These are phyloP conservation scores for Apiospora pterosperma DNA, from an alignment of 2,329 filamentous ascomycete species.

Conservation along the genomic window DNA sequence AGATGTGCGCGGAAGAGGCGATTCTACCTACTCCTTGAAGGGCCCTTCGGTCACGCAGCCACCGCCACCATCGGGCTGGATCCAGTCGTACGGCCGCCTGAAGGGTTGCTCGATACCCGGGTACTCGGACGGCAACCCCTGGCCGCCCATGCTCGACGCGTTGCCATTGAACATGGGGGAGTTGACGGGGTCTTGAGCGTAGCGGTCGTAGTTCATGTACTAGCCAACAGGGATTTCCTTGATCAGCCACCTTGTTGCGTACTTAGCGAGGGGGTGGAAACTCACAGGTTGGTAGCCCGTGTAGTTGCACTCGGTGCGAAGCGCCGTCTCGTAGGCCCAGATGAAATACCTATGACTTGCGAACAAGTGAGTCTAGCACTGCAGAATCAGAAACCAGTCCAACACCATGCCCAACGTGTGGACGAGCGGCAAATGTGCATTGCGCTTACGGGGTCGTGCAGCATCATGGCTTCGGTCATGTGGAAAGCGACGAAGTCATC, in stretches of 20 bases:
- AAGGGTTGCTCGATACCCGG: neutral
- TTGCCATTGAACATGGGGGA: slow-evolving; percentile 55
- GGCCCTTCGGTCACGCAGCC: slow-evolving; percentile 51
- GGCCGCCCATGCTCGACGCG: slow-evolving; percentile 44
- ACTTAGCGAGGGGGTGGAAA: neutral
- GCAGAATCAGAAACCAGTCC: slow-evolving; percentile 4
- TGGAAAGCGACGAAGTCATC: slow-evolving; percentile 26
- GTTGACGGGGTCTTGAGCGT: slow-evolving; percentile 41
- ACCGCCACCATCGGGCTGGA: slow-evolving; percentile 47
- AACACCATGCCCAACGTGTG: neutral
- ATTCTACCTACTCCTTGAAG: slow-evolving; percentile 33
- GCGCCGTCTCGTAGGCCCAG: slow-evolving; percentile 25
- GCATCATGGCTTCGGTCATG: slow-evolving; percentile 22
- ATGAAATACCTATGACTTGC: slow-evolving; percentile 30
- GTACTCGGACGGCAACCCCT: slow-evolving; percentile 29
- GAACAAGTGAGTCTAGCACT: slow-evolving; percentile 28
- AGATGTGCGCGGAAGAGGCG: neutral
- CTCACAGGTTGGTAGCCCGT: slow-evolving; percentile 29
- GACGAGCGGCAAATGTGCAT: rapidly evolving
- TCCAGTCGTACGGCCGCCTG: neutral
- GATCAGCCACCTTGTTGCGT: neutral
- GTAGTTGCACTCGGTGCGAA: slow-evolving; percentile 30
- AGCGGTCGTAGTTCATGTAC: slow-evolving; percentile 52
- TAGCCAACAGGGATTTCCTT: slow-evolving; percentile 16
- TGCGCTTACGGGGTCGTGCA: neutral